Evolutionary conservation across 148 eudicot genomes (phyloP), one percentile per base, ranked within the genome.

Genomic region (Silene conica): DNA sequence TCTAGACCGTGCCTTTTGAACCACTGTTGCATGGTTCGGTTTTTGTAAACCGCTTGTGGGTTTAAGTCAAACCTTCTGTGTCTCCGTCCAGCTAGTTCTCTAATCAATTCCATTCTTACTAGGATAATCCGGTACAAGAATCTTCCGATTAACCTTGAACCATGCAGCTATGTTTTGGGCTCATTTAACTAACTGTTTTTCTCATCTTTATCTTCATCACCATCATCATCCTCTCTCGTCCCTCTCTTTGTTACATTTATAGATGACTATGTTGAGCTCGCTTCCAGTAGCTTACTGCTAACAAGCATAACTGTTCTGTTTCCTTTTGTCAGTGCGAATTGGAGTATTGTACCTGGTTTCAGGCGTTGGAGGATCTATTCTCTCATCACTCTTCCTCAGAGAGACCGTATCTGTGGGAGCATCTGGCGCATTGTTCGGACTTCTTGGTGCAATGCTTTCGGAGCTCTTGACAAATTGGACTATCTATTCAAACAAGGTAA

Each of bases 391-490:
- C 38, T 93, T 93, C 56, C 86, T 91, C 74, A 88, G 84, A 74
- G 70, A 48, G 23, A 83, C 73, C 69, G 84, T 93, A 23, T 93
- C 97, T 19, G 97, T 93, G 48, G 98, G 98, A 63, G 98, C 98
- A 72, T 93, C 98, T 41, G 98, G 98, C 77, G 96, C 96, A 66
- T 82, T 93, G 61, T 93, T 91, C 79, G 98, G 98, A 73, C 89
- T 93, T 72, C 92, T 93, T 55, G 98, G 98, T 76, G 98, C 94
- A 56, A 93, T 91, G 98, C 81, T 93, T 52, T 86, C 97, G 0
- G 98, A 93, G 79, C 88, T 93, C 22, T 75, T 91, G 28, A 88
- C 90, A 10, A 93, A 93, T 75, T 93, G 98, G 98, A 86, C 89
- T 23, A 93, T 93, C 34, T 93, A 91, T 64, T 80, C 90, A 16